These are phyloP conservation scores for Kuraishia cidri DNA, from an alignment of 805 yeast genomes.

Conservation along the genomic window DNA sequence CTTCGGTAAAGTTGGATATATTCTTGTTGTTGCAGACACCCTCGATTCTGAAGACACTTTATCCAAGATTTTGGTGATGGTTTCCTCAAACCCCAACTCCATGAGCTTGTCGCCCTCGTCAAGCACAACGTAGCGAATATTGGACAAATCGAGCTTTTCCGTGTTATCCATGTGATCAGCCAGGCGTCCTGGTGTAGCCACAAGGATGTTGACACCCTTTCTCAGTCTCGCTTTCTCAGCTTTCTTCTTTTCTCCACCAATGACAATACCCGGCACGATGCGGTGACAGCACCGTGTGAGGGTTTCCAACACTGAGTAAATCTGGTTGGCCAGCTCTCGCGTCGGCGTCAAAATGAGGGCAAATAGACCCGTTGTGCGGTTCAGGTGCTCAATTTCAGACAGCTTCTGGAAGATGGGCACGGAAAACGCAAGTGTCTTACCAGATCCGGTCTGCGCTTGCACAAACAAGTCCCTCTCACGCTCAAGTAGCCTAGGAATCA, in stretches of 20 bases:
- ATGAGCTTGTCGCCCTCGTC: conserved; percentile 97
- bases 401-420: conserved; percentile 76
- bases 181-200: conserved; percentile 95
- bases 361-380: conserved; percentile 73
- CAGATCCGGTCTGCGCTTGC: conserved; percentile 98
- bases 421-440: conserved; percentile 85
- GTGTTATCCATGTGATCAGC: conserved; percentile 95
- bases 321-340: conserved; percentile 89
- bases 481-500: conserved; percentile 51
- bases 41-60: conserved; percentile 39
- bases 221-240: conserved; percentile 92
- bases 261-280: conserved; percentile 91
- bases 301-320: conserved; percentile 69
- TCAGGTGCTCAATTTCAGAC: conserved; percentile 41
- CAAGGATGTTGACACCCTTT: conserved; percentile 92
- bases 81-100: conserved; percentile 95
- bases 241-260: conserved; percentile 98
- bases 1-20: conserved; percentile 53
- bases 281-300: conserved; percentile 72
- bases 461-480: conserved; percentile 65
- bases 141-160: conserved; percentile 56
- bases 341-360: conserved; percentile 91
- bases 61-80: conserved; percentile 66
- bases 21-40: conserved; percentile 20
- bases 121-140: conserved; percentile 77